phyloP scores from a whole-genome alignment of 768 basidiomycete genomes.

The Botryobasidium botryosum region DNA sequence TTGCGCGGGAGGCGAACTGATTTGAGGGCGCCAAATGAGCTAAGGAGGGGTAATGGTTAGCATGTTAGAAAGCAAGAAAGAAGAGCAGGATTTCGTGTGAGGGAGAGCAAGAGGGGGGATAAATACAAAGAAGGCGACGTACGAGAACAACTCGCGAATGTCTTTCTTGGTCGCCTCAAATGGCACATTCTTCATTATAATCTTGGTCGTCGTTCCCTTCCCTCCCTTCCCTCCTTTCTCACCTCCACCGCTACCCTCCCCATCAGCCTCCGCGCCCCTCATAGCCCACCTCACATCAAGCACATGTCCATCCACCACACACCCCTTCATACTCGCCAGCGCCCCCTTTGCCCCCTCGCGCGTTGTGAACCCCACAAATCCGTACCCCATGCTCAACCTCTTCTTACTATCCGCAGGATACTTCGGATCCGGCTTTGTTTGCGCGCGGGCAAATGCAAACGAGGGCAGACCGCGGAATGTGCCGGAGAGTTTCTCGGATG shows the following conservation, averaged over 20 bases:
- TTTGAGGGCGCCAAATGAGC: slow-evolving; percentile 57
- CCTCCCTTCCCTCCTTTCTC: slow-evolving; percentile 24
- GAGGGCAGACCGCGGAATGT: slow-evolving; percentile 60
- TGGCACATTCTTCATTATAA: slow-evolving; percentile 95
- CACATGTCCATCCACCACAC: slow-evolving; percentile 73
- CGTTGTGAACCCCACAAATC: slow-evolving; percentile 83
- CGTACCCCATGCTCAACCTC: slow-evolving; percentile 95
- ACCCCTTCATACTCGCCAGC: slow-evolving; percentile 59
- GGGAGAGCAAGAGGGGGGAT: neutral
- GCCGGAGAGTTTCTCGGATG: slow-evolving; percentile 47
- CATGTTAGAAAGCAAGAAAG: neutral
- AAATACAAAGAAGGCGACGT: slow-evolving; percentile 18
- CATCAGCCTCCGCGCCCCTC: slow-evolving; percentile 52
- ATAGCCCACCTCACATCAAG: slow-evolving; percentile 77
- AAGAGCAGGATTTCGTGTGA: slow-evolving; percentile 2
- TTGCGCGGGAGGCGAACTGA: slow-evolving; percentile 87
- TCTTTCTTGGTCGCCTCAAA: slow-evolving; percentile 95
- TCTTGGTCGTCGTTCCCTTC: slow-evolving; percentile 68
- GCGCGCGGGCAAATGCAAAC: slow-evolving; percentile 76
- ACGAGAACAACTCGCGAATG: slow-evolving; percentile 78
- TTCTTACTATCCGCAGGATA: slow-evolving; percentile 37
- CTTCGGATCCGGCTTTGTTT: slow-evolving; percentile 81
- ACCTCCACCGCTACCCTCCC: slow-evolving; percentile 13
- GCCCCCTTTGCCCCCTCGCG: slow-evolving; percentile 56
- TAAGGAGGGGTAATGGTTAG: neutral